phyloP scores from a whole-genome alignment of 768 basidiomycete species.

The Naganishia vaughanmartiniae region DNA sequence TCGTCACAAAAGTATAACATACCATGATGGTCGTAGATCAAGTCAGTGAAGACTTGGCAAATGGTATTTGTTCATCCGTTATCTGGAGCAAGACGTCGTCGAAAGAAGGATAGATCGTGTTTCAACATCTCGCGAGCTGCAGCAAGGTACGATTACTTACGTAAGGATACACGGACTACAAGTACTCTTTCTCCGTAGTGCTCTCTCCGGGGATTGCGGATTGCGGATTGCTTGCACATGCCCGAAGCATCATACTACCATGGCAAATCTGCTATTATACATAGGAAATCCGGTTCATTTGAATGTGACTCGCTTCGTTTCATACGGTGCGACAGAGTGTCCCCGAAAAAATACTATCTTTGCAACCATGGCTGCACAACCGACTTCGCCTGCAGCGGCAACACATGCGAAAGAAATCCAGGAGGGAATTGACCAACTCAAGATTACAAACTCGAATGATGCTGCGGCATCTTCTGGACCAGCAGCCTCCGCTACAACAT shows the following conservation, averaged over 20 bases:
- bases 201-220: too few species aligned
- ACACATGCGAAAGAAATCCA: not conserved
- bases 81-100: too few species aligned
- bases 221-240: too few species aligned
- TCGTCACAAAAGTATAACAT: not conserved
- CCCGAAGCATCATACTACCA: too few species aligned
- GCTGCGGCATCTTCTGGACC: not conserved
- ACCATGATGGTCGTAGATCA: not conserved
- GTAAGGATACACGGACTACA: not conserved
- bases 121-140: constrained; percentile 4
- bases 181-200: not conserved
- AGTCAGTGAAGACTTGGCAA: too few species aligned
- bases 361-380: not conserved
- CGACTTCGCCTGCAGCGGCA: not conserved
- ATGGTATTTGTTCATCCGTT: too few species aligned
- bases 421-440: constrained; percentile 11
- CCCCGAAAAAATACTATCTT: not conserved
- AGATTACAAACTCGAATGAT: not conserved
- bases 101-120: constrained; percentile 4
- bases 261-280: too few species aligned
- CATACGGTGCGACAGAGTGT: not conserved
- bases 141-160: not conserved
- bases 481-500: not conserved
- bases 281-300: too few species aligned
- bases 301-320: too few species aligned